These are phyloP conservation scores for Arachis hypogaea DNA, from an alignment of 306 rosid species.

Conservation along the genomic window DNA sequence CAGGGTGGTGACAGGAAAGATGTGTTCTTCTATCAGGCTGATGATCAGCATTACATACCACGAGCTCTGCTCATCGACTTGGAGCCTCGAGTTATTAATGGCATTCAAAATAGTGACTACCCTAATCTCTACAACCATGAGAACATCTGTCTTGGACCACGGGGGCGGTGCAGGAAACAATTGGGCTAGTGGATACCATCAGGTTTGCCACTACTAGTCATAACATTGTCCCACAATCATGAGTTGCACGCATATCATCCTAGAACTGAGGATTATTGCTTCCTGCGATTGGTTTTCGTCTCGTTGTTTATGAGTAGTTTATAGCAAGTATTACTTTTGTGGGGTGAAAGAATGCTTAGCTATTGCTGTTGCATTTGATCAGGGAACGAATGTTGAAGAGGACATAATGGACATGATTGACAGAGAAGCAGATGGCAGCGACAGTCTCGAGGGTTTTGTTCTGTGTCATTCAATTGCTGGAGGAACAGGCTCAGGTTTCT, in stretches of 20 bases:
- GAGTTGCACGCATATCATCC: conserved; percentile 6
- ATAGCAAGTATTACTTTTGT: background rate
- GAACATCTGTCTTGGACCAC: conserved; percentile 83
- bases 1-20: conserved; percentile 99
- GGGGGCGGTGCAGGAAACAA: conserved; percentile 99
- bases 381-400: conserved; percentile 98
- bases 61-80: conserved; percentile 88
- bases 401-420: conserved; percentile 99
- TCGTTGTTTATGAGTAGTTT: background rate
- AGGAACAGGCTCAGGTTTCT: conserved; percentile 97
- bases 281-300: background rate
- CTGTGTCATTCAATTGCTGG: conserved; percentile 98
- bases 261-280: conserved; percentile 14
- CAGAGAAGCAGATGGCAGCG: conserved; percentile 99
- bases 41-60: conserved; percentile 97
- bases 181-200: conserved; percentile 98
- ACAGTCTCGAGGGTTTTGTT: conserved; percentile 99
- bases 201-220: conserved; percentile 53
- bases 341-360: conserved; percentile 3
- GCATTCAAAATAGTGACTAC: conserved; percentile 93
- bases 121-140: conserved; percentile 95
- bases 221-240: background rate
- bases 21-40: conserved; percentile 97
- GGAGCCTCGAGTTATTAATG: conserved; percentile 97
- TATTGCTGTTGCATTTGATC: conserved; percentile 42